phyloP scores from a whole-genome alignment of 2,329 filamentous ascomycete species.

The Verticillium longisporum region DNA sequence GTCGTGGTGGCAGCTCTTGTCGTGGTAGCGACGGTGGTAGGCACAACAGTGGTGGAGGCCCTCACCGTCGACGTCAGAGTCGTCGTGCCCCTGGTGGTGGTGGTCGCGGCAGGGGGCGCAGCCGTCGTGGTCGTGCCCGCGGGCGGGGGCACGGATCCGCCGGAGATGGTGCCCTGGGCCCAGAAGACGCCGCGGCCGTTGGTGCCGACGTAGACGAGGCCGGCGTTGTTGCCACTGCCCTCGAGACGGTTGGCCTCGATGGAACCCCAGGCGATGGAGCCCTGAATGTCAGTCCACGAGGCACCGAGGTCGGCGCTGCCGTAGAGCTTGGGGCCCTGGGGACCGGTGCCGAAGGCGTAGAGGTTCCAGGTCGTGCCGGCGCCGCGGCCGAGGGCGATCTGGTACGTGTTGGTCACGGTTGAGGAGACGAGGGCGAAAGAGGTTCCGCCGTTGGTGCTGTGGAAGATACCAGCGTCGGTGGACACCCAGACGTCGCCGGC shows the following conservation, averaged over 20 bases:
- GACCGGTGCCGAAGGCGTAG: constrained; percentile 38
- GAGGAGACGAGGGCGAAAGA: constrained; percentile 34
- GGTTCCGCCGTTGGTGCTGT: constrained; percentile 42
- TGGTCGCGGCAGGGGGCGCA: constrained; percentile 15
- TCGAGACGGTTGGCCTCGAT: constrained; percentile 30
- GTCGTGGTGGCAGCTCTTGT: background rate
- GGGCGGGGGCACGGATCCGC: background rate
- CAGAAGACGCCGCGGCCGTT: constrained; percentile 40
- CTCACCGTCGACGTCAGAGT: background rate
- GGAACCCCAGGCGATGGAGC: constrained; percentile 35
- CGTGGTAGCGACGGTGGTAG: background rate
- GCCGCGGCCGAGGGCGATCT: constrained; percentile 36
- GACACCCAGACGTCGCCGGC: constrained; percentile 56
- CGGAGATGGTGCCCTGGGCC: background rate
- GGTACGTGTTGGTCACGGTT: constrained; percentile 28
- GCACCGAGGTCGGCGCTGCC: constrained; percentile 34
- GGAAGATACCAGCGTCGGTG: constrained; percentile 46
- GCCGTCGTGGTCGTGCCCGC: constrained; percentile 21
- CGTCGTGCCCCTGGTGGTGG: background rate
- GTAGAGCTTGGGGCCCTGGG: constrained; percentile 35
- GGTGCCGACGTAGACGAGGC: constrained; percentile 41
- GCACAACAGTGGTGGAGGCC: background rate
- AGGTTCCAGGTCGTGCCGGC: constrained; percentile 33
- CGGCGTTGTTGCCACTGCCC: constrained; percentile 37
- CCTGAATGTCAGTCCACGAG: constrained; percentile 40